Base-by-base conservation (phyloP, 148 eudicot species). In the Amaranthus cruentus region DNA sequence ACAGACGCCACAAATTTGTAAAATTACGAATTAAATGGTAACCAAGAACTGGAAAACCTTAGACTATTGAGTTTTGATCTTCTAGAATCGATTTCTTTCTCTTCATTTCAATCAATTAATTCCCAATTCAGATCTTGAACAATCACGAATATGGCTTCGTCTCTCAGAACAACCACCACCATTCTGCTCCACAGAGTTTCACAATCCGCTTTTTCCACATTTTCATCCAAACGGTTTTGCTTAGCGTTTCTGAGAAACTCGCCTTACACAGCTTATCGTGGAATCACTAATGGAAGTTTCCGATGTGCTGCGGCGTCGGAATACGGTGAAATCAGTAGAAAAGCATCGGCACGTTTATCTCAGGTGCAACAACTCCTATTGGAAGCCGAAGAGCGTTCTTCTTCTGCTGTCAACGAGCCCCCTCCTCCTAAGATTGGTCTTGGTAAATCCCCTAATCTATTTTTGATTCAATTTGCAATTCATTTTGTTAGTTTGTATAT, bases 341-440 rank as follows among this genome's bases (percentile, higher is more conserved):
- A 87, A 85, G 74, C 89, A 47, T 82, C 96, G 70, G 72, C 98
- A 43, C 83, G 96, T 49, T 55, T 90, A 10, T 83, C 91, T 58
- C 91, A 90, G 74, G 85, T 90, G 2, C 89, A 93, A 81, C 85
- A 87, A 76, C 82, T 90, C 50, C 47, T 93, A 28, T 53, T 69
- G n/a, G 87, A 84, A 70, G 89, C 98, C 0, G 84, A 88, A 62
- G 91, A 92, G 77, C 84, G 93, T 51, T 80, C 89, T 55, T 76
- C 81, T 59, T 84, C 83, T 28, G 91, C 83, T 7, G 87, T 77
- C 7, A 72, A 87, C 56, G 96, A 87, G 60, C 90, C 91, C 46
- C 86, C 87, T 9, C 77, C 81, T 9, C 93, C 98, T 51, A 85
- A 86, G 67, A 84, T 93, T 81, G 82, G 84, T 4, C 84, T 90